Evolutionary conservation across 1,139 yeast genomes (phyloP), one percentile per base, ranked within the genome.

Genomic region (Pichia cactophila): DNA sequence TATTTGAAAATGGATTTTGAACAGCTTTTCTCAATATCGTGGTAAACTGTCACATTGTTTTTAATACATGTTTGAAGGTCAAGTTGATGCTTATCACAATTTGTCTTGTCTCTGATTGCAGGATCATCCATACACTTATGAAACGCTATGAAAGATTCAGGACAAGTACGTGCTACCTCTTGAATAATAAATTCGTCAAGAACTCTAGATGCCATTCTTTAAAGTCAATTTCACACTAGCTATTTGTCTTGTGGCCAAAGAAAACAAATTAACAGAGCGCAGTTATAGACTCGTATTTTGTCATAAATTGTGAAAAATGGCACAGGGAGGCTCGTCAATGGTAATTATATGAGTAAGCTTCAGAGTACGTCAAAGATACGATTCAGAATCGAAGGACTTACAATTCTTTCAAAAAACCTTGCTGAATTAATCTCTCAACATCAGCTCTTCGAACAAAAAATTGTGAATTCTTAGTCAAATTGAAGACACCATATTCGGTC

Each of bases 401-500:
- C 54, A 86, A 72, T 64, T 83, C 87, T 64, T 88, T 94, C 52
- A 92, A 69, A 61, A 87, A 89, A 0, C 97, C 98, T 65, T 94
- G 98, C 62, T 89, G 97, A 42, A 94, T 87, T 56, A 92, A 73
- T 50, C 97, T 71, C 61, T 90, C 97, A 11, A 92, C 98, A 61
- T 92, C 98, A 0, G 94, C 82, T 59, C 88, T 92, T 48, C 98
- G 73, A 26, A 90, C 97, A 64, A 86, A 92, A 63, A 92, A 90
- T 63, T 92, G 98, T 5, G 96, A 86, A 65, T 92, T 94, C 61
- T 90, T 92, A n/a, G 95, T 88, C 58, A 92, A 70, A 59, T 90
- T 90, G 69, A 92, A 89, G 8, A 89, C 96, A 33, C 98, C 98
- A 59, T 92, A 92, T 64, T 92, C 98, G 0, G 98, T 92, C 62